Evolutionary conservation across 495 filamentous ascomycete genomes (phyloP).

Genomic region (Aspergillus sclerotiicarbonarius): DNA sequence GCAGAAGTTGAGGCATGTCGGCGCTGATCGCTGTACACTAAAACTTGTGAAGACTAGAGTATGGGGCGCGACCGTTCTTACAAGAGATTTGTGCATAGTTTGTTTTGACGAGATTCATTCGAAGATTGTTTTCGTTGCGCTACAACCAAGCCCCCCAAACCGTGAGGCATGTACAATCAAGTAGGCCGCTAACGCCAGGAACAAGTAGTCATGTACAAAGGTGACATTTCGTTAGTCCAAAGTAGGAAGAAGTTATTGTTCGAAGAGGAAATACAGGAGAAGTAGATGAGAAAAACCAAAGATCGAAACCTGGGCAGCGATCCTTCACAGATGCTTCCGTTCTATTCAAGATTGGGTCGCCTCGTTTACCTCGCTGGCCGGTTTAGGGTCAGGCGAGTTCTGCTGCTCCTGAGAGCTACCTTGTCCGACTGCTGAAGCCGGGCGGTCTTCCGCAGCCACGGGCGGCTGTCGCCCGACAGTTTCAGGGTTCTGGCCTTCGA

Average conservation of each 20-base stretch:
- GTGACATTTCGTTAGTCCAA: conserved; percentile 23
- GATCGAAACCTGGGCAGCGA: conserved; percentile 1
- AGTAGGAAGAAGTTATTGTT: conserved; percentile 11
- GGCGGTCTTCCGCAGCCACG: conserved; percentile 38
- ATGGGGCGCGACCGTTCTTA: conserved; percentile 24
- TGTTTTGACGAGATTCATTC: conserved; percentile 32
- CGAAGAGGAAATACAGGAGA: conserved; percentile 19
- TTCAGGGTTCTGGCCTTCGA: conserved; percentile 68
- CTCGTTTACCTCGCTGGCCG: conserved; percentile 74
- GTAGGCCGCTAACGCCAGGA: conserved; percentile 6
- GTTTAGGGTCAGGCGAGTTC: conserved; percentile 59
- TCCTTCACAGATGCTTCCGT: conserved; percentile 15
- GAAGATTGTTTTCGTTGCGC: conserved; percentile 32
- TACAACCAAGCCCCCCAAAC: conserved; percentile 5
- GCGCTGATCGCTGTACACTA: conserved; percentile 72
- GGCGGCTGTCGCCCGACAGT: conserved; percentile 48
- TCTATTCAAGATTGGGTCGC: conserved; percentile 46
- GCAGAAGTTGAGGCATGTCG: conserved; percentile 33
- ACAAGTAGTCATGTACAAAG: conserved; percentile 21
- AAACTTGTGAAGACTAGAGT: conserved; percentile 35
- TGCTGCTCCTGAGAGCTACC: conserved; percentile 60
- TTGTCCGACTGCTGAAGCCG: conserved; percentile 55
- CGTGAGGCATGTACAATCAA: background rate
- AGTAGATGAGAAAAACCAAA: conserved; percentile 10
- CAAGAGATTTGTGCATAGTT: conserved; percentile 44